Evolutionary conservation across 129 eudicot species (phyloP).

Genomic region (Ambrosia trifida): DNA sequence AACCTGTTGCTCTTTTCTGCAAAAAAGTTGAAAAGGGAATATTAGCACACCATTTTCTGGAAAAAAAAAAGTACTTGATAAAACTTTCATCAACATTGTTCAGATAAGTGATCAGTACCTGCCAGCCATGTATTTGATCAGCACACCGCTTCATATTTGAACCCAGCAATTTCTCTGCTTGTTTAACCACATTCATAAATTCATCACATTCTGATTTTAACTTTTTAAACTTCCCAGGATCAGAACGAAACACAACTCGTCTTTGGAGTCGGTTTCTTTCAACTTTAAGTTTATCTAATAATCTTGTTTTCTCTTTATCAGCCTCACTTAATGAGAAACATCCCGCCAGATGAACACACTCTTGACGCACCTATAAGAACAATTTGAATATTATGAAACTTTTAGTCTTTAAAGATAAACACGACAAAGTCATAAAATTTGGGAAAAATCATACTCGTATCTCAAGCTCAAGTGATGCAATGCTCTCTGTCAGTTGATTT

Average conservation of each 20-base stretch:
- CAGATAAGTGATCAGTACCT: constrained; percentile 37
- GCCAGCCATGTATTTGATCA: constrained; percentile 55
- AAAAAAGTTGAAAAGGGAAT: not conserved
- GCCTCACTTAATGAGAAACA: constrained; percentile 38
- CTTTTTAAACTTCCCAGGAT: constrained; percentile 58
- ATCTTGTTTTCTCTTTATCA: constrained; percentile 35
- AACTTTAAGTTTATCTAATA: constrained; percentile 52
- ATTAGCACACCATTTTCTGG: too few relatives aligned
- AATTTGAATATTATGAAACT: constrained; percentile 11
- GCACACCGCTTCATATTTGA: constrained; percentile 6
- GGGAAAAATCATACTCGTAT: constrained; percentile 46
- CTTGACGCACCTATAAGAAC: constrained; percentile 57
- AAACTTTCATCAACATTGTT: too few relatives aligned
- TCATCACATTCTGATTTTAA: constrained; percentile 63
- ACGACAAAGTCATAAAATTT: not conserved
- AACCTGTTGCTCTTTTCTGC: constrained; percentile 63
- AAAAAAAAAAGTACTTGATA: too few relatives aligned
- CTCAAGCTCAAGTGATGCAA: constrained; percentile 71
- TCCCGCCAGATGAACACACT: constrained; percentile 69
- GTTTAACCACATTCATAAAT: constrained; percentile 41
- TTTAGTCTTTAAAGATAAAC: not conserved
- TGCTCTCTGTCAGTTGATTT: constrained; percentile 52
- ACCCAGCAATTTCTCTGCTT: too few relatives aligned
- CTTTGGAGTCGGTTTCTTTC: constrained; percentile 52
- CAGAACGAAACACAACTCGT: constrained; percentile 72